A percentile compares a stretch with the other conserved stretches of the same genome.
Evolutionary conservation across 2,329 filamentous ascomycete species (phyloP).

Genomic region (Epichloe gansuensis): DNA sequence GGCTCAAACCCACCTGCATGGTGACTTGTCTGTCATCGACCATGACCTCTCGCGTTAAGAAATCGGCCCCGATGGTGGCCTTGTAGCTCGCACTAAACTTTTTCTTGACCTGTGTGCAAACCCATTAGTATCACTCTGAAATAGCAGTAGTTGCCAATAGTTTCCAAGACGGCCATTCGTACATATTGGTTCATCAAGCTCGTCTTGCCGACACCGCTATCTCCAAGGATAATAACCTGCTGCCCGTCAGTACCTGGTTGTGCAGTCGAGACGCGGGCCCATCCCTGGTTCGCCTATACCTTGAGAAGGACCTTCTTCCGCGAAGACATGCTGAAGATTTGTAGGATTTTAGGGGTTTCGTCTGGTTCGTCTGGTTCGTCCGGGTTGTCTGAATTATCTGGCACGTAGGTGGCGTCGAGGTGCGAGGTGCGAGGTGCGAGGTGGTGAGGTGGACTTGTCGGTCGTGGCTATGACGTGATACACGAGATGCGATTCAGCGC

Average conservation of each 20-base stretch:
- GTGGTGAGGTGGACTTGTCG: not conserved
- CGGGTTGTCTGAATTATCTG: too few relatives aligned
- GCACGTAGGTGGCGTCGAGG: constrained; percentile 7
- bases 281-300: constrained; percentile 34
- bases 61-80: constrained; percentile 96
- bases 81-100: constrained; percentile 99
- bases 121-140: constrained; percentile 6
- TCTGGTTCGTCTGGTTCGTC: not conserved
- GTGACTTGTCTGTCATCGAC: constrained; percentile 96
- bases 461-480: constrained; percentile 4
- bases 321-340: constrained; percentile 49
- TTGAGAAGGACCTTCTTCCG: constrained; percentile 86
- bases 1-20: constrained; percentile 61
- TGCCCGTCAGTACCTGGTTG: not conserved
- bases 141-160: not conserved
- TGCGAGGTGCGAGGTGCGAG: constrained; percentile 6
- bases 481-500: not conserved
- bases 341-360: constrained; percentile 2
- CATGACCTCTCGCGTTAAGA: constrained; percentile 92
- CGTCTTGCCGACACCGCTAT: constrained; percentile 98
- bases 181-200: constrained; percentile 99
- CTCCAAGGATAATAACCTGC: constrained; percentile 95
- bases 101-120: constrained; percentile 74
- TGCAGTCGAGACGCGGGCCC: too few relatives aligned
- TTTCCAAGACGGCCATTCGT: constrained; percentile 26